A percentile compares a stretch with the other conserved stretches of the same genome.
phyloP scores from a whole-genome alignment of 352 stramenopile genomes.

The Phytophthora cryptogea region DNA sequence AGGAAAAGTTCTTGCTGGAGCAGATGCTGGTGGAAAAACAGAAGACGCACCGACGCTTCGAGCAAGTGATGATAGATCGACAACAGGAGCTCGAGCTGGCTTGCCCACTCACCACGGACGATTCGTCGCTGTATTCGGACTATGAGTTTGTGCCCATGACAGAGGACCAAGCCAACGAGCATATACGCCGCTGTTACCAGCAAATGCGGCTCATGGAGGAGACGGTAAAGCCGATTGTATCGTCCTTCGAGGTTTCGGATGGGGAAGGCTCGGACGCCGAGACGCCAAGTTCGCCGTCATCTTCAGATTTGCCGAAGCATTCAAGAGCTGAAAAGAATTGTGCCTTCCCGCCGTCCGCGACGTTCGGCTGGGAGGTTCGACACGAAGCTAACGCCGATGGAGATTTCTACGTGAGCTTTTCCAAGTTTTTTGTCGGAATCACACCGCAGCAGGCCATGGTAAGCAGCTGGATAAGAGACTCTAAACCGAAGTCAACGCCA shows the following conservation, averaged over 20 bases:
- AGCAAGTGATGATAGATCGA: constrained; percentile 59
- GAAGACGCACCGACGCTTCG: constrained; percentile 45
- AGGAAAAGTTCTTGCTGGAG: constrained; percentile 62
- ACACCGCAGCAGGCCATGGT: constrained; percentile 50
- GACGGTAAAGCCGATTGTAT: constrained; percentile 43
- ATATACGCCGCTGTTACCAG: constrained; percentile 63
- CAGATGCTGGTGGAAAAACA: constrained; percentile 56
- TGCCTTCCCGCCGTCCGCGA: constrained; percentile 49
- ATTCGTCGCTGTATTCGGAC: constrained; percentile 37
- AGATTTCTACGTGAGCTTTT: constrained; percentile 57
- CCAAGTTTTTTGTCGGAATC: constrained; percentile 49
- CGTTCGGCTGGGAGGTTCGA: constrained; percentile 58
- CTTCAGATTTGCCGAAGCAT: constrained; percentile 1
- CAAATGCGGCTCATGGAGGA: constrained; percentile 57
- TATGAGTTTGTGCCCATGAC: constrained; percentile 62
- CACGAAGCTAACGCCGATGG: constrained; percentile 43
- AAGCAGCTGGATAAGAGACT: constrained; percentile 39
- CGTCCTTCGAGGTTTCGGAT: constrained; percentile 34
- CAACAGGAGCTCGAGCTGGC: constrained; percentile 53
- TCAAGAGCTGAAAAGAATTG: constrained; percentile 18
- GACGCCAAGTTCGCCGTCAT: constrained; percentile 18
- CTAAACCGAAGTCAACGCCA: constrained; percentile 31
- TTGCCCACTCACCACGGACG: constrained; percentile 37
- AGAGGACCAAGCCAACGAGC: constrained; percentile 51
- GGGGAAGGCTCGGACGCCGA: constrained; percentile 28